Conservation (phyloP, 2,329 filamentous ascomycete genomes). For the Plectosphaerella sp. region DNA sequence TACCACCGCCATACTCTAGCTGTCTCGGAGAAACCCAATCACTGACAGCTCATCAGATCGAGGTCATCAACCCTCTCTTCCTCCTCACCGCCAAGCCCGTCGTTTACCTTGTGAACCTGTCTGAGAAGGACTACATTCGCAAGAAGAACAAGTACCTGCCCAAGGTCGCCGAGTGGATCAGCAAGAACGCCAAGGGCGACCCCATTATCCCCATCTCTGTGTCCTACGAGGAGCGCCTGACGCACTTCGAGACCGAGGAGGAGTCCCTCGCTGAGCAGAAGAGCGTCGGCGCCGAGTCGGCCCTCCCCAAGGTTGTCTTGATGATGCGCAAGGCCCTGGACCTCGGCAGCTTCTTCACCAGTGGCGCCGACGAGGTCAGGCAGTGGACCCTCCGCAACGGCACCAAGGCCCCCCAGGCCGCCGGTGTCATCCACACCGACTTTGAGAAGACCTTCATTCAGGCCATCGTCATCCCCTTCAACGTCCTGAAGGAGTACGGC, state of each 20-base stretch:
- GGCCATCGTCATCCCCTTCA: slow-evolving; percentile 88
- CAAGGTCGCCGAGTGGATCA: slow-evolving; percentile 93
- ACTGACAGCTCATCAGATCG: slow-evolving; percentile 60
- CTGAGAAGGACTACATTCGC: slow-evolving; percentile 92
- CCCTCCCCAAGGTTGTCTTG: slow-evolving; percentile 83
- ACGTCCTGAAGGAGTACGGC: slow-evolving; percentile 74
- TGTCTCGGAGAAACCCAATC: slow-evolving; percentile 4
- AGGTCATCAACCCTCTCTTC: slow-evolving; percentile 95
- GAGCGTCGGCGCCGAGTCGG: slow-evolving; percentile 79
- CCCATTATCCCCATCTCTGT: slow-evolving; percentile 93
- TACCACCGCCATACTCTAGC: slow-evolving; percentile 1
- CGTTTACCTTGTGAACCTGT: slow-evolving; percentile 94
- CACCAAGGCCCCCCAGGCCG: slow-evolving; percentile 95
- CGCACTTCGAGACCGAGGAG: slow-evolving; percentile 71
- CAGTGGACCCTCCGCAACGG: slow-evolving; percentile 98
- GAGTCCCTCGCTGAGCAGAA: slow-evolving; percentile 84
- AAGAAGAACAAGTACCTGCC: slow-evolving; percentile 99
- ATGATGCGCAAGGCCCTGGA: slow-evolving; percentile 92
- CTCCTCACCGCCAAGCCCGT: slow-evolving; percentile 95
- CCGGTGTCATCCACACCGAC: slow-evolving; percentile 96
- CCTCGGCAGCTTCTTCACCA: slow-evolving; percentile 95
- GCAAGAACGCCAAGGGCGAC: slow-evolving; percentile 81
- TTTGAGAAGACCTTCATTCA: slow-evolving; percentile 99
- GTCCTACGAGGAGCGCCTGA: slow-evolving; percentile 86
- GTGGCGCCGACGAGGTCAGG: slow-evolving; percentile 89